These are phyloP conservation scores for Cucurbita pepo DNA, from an alignment of 306 rosid genomes.

Conservation along the genomic window DNA sequence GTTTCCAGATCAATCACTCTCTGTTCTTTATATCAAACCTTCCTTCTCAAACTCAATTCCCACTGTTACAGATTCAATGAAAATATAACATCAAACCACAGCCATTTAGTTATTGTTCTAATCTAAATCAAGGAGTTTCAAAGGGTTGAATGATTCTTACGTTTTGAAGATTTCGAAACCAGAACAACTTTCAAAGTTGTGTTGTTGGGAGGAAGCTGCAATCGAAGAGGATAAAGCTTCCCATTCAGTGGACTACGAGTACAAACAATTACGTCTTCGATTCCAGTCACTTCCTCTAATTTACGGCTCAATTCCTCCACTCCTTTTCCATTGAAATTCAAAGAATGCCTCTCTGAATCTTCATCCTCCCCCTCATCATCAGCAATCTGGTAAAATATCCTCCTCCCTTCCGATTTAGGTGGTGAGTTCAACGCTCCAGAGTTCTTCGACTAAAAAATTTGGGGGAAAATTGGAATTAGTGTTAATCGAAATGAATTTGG, in stretches of 20 bases:
- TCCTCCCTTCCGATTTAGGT: slow-evolving; percentile 34
- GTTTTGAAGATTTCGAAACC: slow-evolving; percentile 5
- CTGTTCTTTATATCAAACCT: background rate
- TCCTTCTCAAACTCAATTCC: background rate
- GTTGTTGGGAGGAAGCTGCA: slow-evolving; percentile 13
- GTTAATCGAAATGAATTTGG: background rate
- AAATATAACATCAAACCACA: background rate
- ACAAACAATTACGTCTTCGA: slow-evolving; percentile 4
- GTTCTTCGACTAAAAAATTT: slow-evolving; percentile 18
- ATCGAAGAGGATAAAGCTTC: slow-evolving; percentile 5
- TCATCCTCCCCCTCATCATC: slow-evolving; percentile 26
- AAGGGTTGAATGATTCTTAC: background rate
- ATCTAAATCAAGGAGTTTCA: background rate
- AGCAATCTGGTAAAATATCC: slow-evolving; percentile 32
- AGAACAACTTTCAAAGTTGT: slow-evolving; percentile 1
- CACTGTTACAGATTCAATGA: background rate
- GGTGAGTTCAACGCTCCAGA: slow-evolving; percentile 1
- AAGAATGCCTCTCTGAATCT: background rate
- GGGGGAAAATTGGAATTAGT: background rate
- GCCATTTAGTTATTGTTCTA: background rate
- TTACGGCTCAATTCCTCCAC: slow-evolving; percentile 5
- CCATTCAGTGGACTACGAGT: slow-evolving; percentile 4
- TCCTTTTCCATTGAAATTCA: slow-evolving; percentile 3
- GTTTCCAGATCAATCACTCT: background rate
- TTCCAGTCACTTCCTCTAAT: background rate